These are phyloP conservation scores for Alisma plantagoaquatica DNA, from an alignment of 106 monocot genomes.

Conservation along the genomic window DNA sequence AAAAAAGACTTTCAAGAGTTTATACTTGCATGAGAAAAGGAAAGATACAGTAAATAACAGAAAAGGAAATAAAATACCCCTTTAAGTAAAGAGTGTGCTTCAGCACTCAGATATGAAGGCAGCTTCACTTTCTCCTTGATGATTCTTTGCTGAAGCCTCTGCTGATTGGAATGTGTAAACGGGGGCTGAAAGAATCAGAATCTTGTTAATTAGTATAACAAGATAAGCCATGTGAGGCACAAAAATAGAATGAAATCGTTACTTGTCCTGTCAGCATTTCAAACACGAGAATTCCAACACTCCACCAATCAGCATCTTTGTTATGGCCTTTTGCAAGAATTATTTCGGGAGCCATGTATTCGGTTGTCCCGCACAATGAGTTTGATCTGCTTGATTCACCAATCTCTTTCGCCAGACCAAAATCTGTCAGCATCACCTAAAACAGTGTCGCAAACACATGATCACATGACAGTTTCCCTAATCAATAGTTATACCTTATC, in stretches of 20 bases:
- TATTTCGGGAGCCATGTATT: constrained; percentile 33
- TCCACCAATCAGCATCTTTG: constrained; percentile 36
- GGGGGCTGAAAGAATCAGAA: constrained; percentile 11
- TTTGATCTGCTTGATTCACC: constrained; percentile 18
- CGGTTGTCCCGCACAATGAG: constrained; percentile 25
- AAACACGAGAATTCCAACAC: constrained; percentile 27
- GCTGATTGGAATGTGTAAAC: constrained; percentile 17
- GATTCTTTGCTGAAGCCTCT: constrained; percentile 23
- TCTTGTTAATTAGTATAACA: not conserved
- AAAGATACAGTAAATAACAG: not conserved
- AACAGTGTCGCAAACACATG: not conserved
- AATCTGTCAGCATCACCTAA: constrained; percentile 28
- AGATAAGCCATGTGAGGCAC: not conserved
- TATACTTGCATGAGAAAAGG: not conserved
- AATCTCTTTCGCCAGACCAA: constrained; percentile 25
- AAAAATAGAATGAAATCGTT: not conserved
- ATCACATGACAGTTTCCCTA: not conserved
- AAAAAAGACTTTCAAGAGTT: not conserved
- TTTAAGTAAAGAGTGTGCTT: constrained; percentile 28
- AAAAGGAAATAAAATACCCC: constrained; percentile 2
- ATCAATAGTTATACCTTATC: no score
- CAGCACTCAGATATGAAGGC: constrained; percentile 19
- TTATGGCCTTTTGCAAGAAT: constrained; percentile 23
- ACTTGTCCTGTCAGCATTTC: constrained; percentile 33
- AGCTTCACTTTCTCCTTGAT: constrained; percentile 21